Base-by-base conservation (phyloP, 164 flowering plant genomes). In the Tinospora cordifolia region DNA sequence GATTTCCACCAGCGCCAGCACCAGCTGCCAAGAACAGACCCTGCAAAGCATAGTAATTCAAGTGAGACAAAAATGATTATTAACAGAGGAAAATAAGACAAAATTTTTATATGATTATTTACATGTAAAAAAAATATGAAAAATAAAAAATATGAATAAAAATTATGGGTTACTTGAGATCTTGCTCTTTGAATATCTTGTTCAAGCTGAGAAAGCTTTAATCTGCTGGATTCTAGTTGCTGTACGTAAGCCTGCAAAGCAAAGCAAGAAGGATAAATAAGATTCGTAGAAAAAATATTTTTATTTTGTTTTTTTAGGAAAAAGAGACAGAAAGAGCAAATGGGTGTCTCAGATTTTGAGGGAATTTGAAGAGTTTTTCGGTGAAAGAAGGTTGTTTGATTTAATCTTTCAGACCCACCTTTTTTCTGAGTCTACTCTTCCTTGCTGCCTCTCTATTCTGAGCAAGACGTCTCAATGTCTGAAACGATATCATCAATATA, bases 401-500 rank as follows among this genome's bases (percentile, higher is more conserved):
- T 30, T 30, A 30, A 30, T 30, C 36, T 30, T 30, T 25, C 65
- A 30, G 69, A 70, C 54, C 67, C 30, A 93, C 98, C 92, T 94
- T 94, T 74, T 94, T 94, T 68, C 98, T 85, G 3, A 92, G 87
- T 41, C 99, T 79, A 81, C 99, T 92, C 77, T 94, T 94, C 69
- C 82, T 88, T 69, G 99, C 99, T 69, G 99, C 99, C 78, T 94
- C 99, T 83, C 99, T 87, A 78, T 94, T 94, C 79, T 94, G 99
- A 57, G 99, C 98, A 71, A 94, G 81, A 47, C 99, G 90, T 78
- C 98, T 86, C 82, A 88, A 51, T 72, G 98, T 92, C 99, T 94
- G 87, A 72, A 76, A 68, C 70, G 54, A 51, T 12, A 49, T 8
- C 14, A 65, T 6, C 10, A 24, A 22, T 40, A 5, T 67, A 34